Evolutionary conservation across 2,329 filamentous ascomycete genomes (phyloP).

Genomic region (Ploettnerulaceae sp.): DNA sequence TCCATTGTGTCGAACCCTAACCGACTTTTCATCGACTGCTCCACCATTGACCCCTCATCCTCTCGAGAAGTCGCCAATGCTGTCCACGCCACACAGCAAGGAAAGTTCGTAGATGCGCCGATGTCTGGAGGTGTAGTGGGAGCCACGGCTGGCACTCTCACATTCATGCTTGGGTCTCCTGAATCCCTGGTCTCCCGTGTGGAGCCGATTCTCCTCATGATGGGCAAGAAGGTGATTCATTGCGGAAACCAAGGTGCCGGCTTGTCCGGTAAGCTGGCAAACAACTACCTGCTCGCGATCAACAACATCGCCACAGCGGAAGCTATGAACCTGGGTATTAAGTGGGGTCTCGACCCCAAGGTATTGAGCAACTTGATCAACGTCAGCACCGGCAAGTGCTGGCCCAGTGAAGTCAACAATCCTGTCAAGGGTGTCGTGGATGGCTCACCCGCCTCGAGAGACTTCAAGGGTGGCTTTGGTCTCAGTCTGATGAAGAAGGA

Average conservation of each 20-base stretch:
- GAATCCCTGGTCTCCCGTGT: slow-evolving; percentile 56
- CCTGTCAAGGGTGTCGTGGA: slow-evolving; percentile 82
- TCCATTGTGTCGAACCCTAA: slow-evolving; percentile 46
- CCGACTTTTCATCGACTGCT: slow-evolving; percentile 90
- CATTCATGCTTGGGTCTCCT: slow-evolving; percentile 87
- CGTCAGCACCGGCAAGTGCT: slow-evolving; percentile 88
- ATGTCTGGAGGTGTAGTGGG: slow-evolving; percentile 97
- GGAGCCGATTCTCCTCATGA: slow-evolving; percentile 65
- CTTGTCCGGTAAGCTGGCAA: slow-evolving; percentile 87
- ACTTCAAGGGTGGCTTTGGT: slow-evolving; percentile 74
- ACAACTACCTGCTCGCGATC: slow-evolving; percentile 93
- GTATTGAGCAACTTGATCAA: slow-evolving; percentile 84
- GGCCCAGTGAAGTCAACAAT: slow-evolving; percentile 95
- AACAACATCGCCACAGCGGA: slow-evolving; percentile 70
- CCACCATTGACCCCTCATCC: slow-evolving; percentile 88
- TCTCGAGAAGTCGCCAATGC: slow-evolving; percentile 71
- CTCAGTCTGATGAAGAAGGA: slow-evolving; percentile 79
- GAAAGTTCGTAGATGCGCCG: slow-evolving; percentile 85
- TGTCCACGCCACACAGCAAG: slow-evolving; percentile 61
- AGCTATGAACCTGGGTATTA: slow-evolving; percentile 53
- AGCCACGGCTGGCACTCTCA: slow-evolving; percentile 78
- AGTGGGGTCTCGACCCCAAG: slow-evolving; percentile 49
- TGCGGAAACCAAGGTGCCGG: slow-evolving; percentile 82
- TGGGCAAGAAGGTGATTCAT: slow-evolving; percentile 84
- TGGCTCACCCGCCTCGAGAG: slow-evolving; percentile 67